Conservation (phyloP, 2,329 filamentous ascomycete species). For the Chaetomiaceae sp. region DNA sequence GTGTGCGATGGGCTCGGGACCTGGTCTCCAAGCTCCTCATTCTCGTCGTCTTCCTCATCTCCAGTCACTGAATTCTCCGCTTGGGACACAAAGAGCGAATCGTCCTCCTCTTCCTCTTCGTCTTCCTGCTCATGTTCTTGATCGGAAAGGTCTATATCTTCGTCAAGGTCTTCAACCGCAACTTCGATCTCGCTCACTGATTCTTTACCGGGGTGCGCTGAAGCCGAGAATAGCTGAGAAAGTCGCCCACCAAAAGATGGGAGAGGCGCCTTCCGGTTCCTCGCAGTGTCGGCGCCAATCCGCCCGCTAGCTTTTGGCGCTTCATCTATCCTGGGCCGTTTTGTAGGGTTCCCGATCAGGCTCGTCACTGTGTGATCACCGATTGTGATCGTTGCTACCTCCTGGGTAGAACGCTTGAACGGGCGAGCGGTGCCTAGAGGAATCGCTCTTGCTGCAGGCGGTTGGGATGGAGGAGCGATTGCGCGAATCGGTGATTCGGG, state of each 20-base stretch:
- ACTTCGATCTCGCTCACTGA: slow-evolving; percentile 18
- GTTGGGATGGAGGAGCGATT: slow-evolving; percentile 32
- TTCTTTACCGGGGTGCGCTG: slow-evolving; percentile 26
- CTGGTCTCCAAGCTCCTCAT: neutral
- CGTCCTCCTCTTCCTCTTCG: slow-evolving; percentile 26
- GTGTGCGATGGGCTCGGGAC: neutral
- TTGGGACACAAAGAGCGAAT: slow-evolving; percentile 25
- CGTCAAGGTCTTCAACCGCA: slow-evolving; percentile 16
- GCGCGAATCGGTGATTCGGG: slow-evolving; percentile 17
- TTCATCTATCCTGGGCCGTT: slow-evolving; percentile 35
- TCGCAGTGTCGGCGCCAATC: neutral
- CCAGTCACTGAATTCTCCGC: neutral
- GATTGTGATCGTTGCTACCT: slow-evolving; percentile 71
- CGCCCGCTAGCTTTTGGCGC: neutral
- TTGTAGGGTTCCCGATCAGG: slow-evolving; percentile 56
- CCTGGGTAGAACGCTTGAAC: slow-evolving; percentile 55
- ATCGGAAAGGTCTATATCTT: slow-evolving; percentile 14
- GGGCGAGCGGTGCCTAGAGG: slow-evolving; percentile 22
- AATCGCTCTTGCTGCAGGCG: slow-evolving; percentile 28
- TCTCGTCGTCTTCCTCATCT: neutral
- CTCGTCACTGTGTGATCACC: slow-evolving; percentile 64
- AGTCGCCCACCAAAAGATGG: slow-evolving; percentile 44
- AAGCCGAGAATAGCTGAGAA: slow-evolving; percentile 43
- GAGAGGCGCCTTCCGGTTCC: slow-evolving; percentile 27
- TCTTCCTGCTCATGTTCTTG: slow-evolving; percentile 16